These are phyloP conservation scores for Pichia sp. DNA, from an alignment of 1,139 yeast genomes.

Conservation along the genomic window DNA sequence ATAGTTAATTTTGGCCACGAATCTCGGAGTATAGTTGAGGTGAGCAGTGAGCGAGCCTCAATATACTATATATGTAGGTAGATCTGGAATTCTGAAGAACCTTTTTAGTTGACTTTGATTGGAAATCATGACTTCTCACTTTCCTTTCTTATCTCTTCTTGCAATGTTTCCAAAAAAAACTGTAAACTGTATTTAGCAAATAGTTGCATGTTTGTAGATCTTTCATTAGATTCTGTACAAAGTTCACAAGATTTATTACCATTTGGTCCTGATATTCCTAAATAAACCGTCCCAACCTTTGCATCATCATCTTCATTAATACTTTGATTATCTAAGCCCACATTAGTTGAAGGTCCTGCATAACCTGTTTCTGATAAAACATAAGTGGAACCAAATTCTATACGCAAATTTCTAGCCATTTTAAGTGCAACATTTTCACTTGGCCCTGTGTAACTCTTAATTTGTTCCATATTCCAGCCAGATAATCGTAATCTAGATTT, in stretches of 20 bases:
- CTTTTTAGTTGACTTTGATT: too few relatives aligned
- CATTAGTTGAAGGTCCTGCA: conserved; percentile 66
- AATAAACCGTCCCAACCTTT: conserved; percentile 58
- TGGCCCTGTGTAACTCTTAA: conserved; percentile 71
- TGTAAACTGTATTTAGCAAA: conserved; percentile 66
- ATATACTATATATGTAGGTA: too few relatives aligned
- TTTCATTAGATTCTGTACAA: conserved; percentile 41
- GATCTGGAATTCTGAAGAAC: too few relatives aligned
- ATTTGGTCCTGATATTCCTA: conserved; percentile 66
- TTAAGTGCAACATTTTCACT: conserved; percentile 68
- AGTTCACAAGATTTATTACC: conserved; percentile 48
- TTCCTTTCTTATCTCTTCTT: conserved; percentile 14
- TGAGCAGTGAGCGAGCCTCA: too few relatives aligned
- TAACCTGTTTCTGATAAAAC: conserved; percentile 82
- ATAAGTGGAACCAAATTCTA: conserved; percentile 78
- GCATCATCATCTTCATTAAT: conserved; percentile 26
- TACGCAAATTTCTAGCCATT: conserved; percentile 69
- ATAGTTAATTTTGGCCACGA: too few relatives aligned
- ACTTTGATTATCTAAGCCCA: conserved; percentile 22
- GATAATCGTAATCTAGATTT: conserved; percentile 66
- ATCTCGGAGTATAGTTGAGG: too few relatives aligned
- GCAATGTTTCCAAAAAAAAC: conserved; percentile 44
- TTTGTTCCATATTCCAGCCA: conserved; percentile 74
- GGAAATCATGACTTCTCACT: too few relatives aligned
- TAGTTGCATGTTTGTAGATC: conserved; percentile 64